Evolutionary conservation across 1,284 basidiomycete genomes (phyloP), one percentile per base, ranked within the genome.

Genomic region (Tetrapyrgos nigripes): DNA sequence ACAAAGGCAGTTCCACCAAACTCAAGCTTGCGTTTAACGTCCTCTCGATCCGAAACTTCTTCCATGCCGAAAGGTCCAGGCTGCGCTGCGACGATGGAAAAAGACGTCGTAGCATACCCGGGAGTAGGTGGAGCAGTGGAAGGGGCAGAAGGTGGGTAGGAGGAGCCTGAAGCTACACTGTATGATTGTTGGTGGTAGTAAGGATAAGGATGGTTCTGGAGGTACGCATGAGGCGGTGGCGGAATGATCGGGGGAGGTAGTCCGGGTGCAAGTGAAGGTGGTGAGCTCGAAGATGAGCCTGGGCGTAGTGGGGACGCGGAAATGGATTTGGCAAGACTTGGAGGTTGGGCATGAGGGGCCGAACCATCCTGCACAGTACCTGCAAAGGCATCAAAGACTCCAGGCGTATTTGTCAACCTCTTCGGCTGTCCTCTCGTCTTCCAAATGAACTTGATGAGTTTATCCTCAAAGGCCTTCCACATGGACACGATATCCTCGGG

Each of bases 381-480:
- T n/a, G n/a, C n/a, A n/a, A 37, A 47, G 19, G 14, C 13, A 17
- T 28, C 19, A 28, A 33, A 33, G n/a, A 45, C 14, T 26, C 40
- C 48, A 10, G 53, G 58, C 19, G 57, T 40, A 17, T 43, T 58
- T 11, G 61, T 62, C 47, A 70, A 73, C 13, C 79, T 74, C 46
- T 73, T 69, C 3, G 75, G 71, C 23, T 79, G 74, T 23, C 70
- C 66, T n/a, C 88, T 85, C 2, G 79, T 78, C 31, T 80, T 77
- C 93, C 93, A 94, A 44, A 94, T 85, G 57, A 93, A 87, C 64
- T 89, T 86, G 78, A 94, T 92, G 66, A 96, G 77, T 70, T 88
- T 89, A 46, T 87, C 85, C 64, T 94, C 89, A 63, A 94, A 86
- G 53, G 89, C 87, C 50, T 75, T 71, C 68, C 81, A 84, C 21